Conservation (phyloP, 2,329 filamentous ascomycete species). For the Tolypocladium pustulatum region DNA sequence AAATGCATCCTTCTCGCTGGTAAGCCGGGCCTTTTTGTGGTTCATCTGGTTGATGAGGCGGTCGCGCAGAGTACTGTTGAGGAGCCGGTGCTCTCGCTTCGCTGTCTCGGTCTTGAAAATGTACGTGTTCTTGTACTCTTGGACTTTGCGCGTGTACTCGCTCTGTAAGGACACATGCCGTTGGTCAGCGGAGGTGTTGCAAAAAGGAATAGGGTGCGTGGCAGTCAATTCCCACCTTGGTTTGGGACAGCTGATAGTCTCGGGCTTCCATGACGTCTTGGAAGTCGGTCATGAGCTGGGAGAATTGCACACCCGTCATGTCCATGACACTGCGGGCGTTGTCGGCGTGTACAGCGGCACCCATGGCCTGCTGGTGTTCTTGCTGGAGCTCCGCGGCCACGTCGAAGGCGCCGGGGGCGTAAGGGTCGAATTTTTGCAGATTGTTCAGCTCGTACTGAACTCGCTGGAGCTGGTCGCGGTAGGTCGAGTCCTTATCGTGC, state of each 20-base stretch:
- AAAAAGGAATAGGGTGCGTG: background rate
- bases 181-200: background rate
- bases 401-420: conserved; percentile 61
- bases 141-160: conserved; percentile 52
- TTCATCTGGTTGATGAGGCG: conserved; percentile 57
- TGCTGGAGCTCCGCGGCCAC: conserved; percentile 55
- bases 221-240: conserved; percentile 54
- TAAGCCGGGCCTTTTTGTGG: conserved; percentile 53
- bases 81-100: conserved; percentile 47
- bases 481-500: conserved; percentile 71
- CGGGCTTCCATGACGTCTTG: conserved; percentile 82
- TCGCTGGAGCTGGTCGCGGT: conserved; percentile 80
- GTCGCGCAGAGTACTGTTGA: conserved; percentile 52
- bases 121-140: conserved; percentile 48
- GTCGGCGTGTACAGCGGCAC: conserved; percentile 26
- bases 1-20: conserved; percentile 56
- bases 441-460: conserved; percentile 86
- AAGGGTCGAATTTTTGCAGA: conserved; percentile 76
- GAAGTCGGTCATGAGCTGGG: conserved; percentile 74
- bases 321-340: conserved; percentile 48
- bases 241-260: conserved; percentile 70
- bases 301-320: conserved; percentile 75
- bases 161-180: conserved; percentile 30
- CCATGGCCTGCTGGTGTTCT: conserved; percentile 38
- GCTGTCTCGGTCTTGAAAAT: conserved; percentile 53